Evolutionary conservation across 176 grass and related monocot genomes (phyloP), one percentile per base, ranked within the genome.

Genomic region (Stipa capillata): DNA sequence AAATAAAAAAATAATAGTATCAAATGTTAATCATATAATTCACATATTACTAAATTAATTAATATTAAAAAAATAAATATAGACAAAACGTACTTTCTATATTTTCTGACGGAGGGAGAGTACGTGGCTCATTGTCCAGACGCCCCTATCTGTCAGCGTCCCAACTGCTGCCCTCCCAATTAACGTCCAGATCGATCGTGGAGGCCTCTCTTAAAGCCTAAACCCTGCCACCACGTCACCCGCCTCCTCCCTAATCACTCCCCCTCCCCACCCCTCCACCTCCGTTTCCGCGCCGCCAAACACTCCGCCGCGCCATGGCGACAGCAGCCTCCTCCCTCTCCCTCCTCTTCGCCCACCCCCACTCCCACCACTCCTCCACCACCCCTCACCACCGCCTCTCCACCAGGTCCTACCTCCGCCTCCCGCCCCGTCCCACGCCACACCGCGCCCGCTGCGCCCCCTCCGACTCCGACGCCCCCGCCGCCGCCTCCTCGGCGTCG

Each of bases 281-380:
- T 28, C 84, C 36, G 49, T 58, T 79, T 25, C 62, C 72, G 20
- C 72, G 72, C 60, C 72, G 80, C 80, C 73, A 57, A 72, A 5
- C 78, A 56, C 73, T 16, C n/a, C 84, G 11, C 52, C 62, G n/a
- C 64, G 4, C 56, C 81, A 85, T 79, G 85, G 70, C 66, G 66
- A n/a, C n/a, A n/a, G n/a, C n/a, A n/a, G 71, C 62, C 68, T 93
- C 82, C 64, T 89, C 87, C 0, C 65, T 80, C 31, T 76, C 87
- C 18, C 85, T 81, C 79, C 45, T 93, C 74, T 73, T 89, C 82
- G 2, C 87, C 7, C 82, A 74, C 16, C 81, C 34, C 60, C 15
- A 78, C 53, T 90, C 86, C 72, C n/a, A n/a, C n/a, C n/a, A n/a
- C n/a, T n/a, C n/a, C 87, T 41, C 68, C 83, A 69, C 29, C 25